Base-by-base conservation (phyloP, 2,329 filamentous ascomycete genomes). In the Ophiocordyceps unilateralis region DNA sequence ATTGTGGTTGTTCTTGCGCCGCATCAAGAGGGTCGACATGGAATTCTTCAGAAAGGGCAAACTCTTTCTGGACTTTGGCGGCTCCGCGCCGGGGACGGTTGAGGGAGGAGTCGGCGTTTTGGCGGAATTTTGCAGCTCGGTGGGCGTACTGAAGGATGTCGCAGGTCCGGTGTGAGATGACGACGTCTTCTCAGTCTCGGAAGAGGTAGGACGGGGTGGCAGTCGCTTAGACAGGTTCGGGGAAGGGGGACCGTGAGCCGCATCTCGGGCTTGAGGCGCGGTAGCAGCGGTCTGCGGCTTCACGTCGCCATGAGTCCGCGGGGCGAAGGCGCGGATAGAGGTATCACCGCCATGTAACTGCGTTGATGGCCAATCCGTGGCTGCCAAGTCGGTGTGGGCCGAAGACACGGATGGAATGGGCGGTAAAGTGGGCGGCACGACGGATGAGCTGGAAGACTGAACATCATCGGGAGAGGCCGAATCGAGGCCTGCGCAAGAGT, bases 21-120 rank as follows among this genome's bases (percentile, higher is more conserved):
- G 67, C 62, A 70, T 63, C 41, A 79, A 61, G 20, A 78, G 55
- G 1, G 70, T 72, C 2, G 75, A 73, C 65, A 76, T 71, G 37
- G 72, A 69, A 44, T 75, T 75, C 51, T 74, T 76, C 9, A 76
- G 58, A 43, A 76, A 76, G 0, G 73, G 72, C 32, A 75, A 56
- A 2, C 70, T 63, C 48, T 74, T 76, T 49, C 67, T 72, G 23
- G 63, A 60, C 51, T 68, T 71, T n/a, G 55, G 54, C 5, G 58
- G 54, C 41, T 73, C 69, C 11, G 53, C 49, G 15, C 52, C 53
- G 20, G 52, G 46, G 21, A 53, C 48, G 8, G 58, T 50, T n/a
- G 54, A 54, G n/a, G 57, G 47, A 22, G 57, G 42, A 5, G 49
- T 44, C 22, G 59, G 49, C 6, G 63, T 52, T 26, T 72, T 66